Conservation (phyloP, 805 yeast species). For the Hanseniaspora mollemarum region DNA sequence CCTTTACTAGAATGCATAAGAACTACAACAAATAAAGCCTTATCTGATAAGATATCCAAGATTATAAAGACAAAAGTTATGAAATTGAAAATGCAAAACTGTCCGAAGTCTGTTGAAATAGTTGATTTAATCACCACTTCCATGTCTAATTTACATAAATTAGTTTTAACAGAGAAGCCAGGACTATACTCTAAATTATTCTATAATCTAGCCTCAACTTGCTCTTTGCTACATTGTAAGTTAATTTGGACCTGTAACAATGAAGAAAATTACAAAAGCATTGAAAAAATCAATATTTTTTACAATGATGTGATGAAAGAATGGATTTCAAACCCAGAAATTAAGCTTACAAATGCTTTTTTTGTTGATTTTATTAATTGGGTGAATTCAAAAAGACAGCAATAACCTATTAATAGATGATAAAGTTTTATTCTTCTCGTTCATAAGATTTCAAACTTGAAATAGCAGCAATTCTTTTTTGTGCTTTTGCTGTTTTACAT, state of each 20-base stretch:
- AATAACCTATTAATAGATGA: background rate
- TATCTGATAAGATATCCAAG: slow-evolving; percentile 69
- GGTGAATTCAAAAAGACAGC: slow-evolving; percentile 43
- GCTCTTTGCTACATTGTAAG: slow-evolving; percentile 46
- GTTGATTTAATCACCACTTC: slow-evolving; percentile 22
- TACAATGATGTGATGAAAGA: slow-evolving; percentile 45
- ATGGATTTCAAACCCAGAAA: slow-evolving; percentile 46
- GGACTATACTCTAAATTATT: slow-evolving; percentile 31
- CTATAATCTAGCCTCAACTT: slow-evolving; percentile 49
- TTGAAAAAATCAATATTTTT: slow-evolving; percentile 39
- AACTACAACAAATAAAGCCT: slow-evolving; percentile 53
- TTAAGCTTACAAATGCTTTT: slow-evolving; percentile 43
- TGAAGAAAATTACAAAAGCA: slow-evolving; percentile 27
- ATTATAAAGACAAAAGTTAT: slow-evolving; percentile 50
- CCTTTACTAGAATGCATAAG: slow-evolving; percentile 53
- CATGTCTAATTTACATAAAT: slow-evolving; percentile 36
- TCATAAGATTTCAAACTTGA: background rate
- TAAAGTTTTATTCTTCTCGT: background rate
- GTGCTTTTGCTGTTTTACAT: background rate
- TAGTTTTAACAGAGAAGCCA: slow-evolving; percentile 30
- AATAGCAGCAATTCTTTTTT: background rate
- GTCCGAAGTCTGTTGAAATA: slow-evolving; percentile 18
- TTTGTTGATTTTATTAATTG: slow-evolving; percentile 76
- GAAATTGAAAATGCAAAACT: slow-evolving; percentile 33
- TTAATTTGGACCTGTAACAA: slow-evolving; percentile 28